These are phyloP conservation scores for Orbilia javanica DNA, from an alignment of 2,329 filamentous ascomycete species.

Conservation along the genomic window DNA sequence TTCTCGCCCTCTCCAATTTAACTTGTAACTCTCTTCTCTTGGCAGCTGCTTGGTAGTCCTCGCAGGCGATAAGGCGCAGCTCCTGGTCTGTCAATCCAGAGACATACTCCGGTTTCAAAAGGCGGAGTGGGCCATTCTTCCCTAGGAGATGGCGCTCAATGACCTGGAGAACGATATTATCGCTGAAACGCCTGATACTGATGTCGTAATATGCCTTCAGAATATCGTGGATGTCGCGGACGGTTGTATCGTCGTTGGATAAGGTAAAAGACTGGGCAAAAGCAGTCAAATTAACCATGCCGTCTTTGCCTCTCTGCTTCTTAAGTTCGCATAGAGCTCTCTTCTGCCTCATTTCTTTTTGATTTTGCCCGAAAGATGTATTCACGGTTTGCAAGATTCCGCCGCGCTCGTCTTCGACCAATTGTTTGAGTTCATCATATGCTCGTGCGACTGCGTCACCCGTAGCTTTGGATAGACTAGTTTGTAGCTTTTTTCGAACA, in stretches of 20 bases:
- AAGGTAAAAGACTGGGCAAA: slow-evolving; percentile 42
- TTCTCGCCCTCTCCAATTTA: slow-evolving; percentile 68
- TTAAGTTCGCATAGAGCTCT: slow-evolving; percentile 60
- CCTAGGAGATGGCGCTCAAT: slow-evolving; percentile 70
- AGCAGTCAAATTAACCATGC: slow-evolving; percentile 20
- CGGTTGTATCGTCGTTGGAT: slow-evolving; percentile 60
- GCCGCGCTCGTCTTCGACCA: slow-evolving; percentile 70
- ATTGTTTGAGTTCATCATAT: slow-evolving; percentile 68
- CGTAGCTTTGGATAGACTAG: slow-evolving; percentile 67
- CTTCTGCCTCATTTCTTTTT: slow-evolving; percentile 64
- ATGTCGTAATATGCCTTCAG: slow-evolving; percentile 75
- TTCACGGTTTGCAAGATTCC: slow-evolving; percentile 70
- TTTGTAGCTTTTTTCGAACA: slow-evolving; percentile 67
- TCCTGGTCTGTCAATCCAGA: slow-evolving; percentile 68
- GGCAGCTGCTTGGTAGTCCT: slow-evolving; percentile 67
- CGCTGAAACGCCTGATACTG: slow-evolving; percentile 73
- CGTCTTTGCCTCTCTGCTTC: slow-evolving; percentile 58
- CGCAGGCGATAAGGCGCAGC: slow-evolving; percentile 72
- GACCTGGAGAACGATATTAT: slow-evolving; percentile 73
- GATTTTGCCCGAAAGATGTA: slow-evolving; percentile 69
- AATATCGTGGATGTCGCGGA: slow-evolving; percentile 72
- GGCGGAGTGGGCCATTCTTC: slow-evolving; percentile 68
- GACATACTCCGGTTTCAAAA: slow-evolving; percentile 71
- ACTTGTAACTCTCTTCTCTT: slow-evolving; percentile 67
- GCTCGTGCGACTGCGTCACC: slow-evolving; percentile 67